These are phyloP conservation scores for Gracilaria gracilis DNA, from an alignment of 23 red algal genomes.

Conservation along the genomic window DNA sequence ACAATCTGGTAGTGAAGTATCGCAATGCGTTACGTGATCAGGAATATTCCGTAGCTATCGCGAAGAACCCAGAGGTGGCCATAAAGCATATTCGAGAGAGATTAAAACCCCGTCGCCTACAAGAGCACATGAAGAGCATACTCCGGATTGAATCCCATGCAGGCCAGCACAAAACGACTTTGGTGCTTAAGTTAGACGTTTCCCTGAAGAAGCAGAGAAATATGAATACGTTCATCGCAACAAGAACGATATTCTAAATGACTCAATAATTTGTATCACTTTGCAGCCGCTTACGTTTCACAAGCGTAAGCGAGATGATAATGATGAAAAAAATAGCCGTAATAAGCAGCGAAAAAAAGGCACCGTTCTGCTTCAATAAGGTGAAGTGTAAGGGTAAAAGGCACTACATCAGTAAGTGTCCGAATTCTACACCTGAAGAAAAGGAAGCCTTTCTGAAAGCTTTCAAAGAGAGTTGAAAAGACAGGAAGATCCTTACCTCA, in stretches of 20 bases:
- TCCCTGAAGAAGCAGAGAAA: slow-evolving; percentile 10
- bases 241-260: not conserved
- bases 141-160: too few species aligned
- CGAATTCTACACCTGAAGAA: slow-evolving; percentile 4
- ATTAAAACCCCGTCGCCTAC: too few species aligned
- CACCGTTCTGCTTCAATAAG: not conserved
- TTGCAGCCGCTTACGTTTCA: too few species aligned
- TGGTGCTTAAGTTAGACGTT: slow-evolving; percentile 13
- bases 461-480: not conserved
- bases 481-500: not conserved
- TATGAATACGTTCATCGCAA: slow-evolving; percentile 13
- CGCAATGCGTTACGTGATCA: not conserved
- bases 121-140: too few species aligned
- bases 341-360: not conserved
- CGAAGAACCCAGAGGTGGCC: slow-evolving; percentile 47
- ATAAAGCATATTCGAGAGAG: too few species aligned
- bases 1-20: slow-evolving; percentile 14
- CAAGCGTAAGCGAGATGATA: not conserved
- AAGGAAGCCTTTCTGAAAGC: not conserved
- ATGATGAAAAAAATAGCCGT: not conserved
- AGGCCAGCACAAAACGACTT: slow-evolving; percentile 29
- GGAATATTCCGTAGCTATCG: not conserved
- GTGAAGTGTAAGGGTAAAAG: not conserved
- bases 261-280: not conserved
- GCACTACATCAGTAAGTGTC: slow-evolving; percentile 1